These are phyloP conservation scores for Lippia alba DNA, from an alignment of 305 asterid species.

Conservation along the genomic window DNA sequence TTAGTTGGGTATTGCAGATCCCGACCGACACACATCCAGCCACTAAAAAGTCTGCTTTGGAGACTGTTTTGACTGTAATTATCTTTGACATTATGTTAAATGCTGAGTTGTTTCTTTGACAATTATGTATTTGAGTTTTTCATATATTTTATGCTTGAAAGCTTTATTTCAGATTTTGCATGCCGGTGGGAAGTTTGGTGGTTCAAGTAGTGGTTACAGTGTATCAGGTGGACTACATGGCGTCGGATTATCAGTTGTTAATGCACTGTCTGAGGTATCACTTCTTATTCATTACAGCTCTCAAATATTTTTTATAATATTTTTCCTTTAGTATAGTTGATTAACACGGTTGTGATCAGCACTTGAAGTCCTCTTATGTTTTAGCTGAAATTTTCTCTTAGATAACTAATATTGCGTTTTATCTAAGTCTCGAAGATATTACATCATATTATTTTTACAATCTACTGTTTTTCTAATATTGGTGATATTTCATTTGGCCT, in stretches of 20 bases:
- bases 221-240: constrained; percentile 99
- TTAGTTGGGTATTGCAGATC: constrained; percentile 62
- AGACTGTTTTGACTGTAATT: constrained; percentile 94
- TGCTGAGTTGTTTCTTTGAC: constrained; percentile 5
- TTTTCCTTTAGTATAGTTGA: constrained; percentile 22
- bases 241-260: constrained; percentile 96
- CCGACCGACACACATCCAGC: constrained; percentile 88
- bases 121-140: constrained; percentile 23
- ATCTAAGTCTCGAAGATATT: too few relatives aligned
- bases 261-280: constrained; percentile 92
- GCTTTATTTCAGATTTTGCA: constrained; percentile 83
- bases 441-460: too few relatives aligned
- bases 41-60: constrained; percentile 81
- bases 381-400: neutral
- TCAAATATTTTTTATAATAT: constrained; percentile 4
- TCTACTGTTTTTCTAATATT: too few relatives aligned
- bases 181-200: constrained; percentile 99
- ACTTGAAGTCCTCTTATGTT: neutral
- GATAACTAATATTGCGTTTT: too few relatives aligned
- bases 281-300: constrained; percentile 27
- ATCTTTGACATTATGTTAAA: constrained; percentile 25
- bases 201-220: constrained; percentile 93
- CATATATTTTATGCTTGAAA: constrained; percentile 25
- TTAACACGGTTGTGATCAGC: constrained; percentile 18
- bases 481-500: too few relatives aligned